Base-by-base conservation (phyloP, 169 alveolate genomes). In the Babesia sp. region DNA sequence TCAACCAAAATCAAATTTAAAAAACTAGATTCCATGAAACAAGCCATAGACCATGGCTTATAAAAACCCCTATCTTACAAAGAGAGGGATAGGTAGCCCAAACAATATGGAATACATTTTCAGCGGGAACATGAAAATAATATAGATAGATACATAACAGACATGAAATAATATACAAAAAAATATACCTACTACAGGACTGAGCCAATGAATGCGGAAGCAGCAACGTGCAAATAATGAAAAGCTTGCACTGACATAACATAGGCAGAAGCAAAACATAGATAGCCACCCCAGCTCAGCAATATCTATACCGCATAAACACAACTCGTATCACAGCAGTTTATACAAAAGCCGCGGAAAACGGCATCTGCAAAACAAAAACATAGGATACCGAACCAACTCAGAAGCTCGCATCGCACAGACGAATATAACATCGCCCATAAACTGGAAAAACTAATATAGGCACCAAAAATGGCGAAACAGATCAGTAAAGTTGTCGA, bases 141-240 rank as follows among this genome's bases (percentile, higher is more conserved):
- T n/a, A 39, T 14, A 39, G 46, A 14, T 14, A 8, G 46, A 39
- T 39, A 48, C 56, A 20, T 14, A 12, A 48, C 28, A 48, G 12
- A 20, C 33, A 12, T 48, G 28, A 48, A 18, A 12, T 48, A 48
- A 8, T 18, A 18, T 14, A 33, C 12, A 57, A 24, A 22, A 57
- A 53, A 57, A 57, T 57, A 20, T 57, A 57, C 67, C 67, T 57
- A 5, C 67, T 20, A 57, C 50, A 57, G 16, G 67, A 16, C 51
- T 34, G 36, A 24, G 1, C 33, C 24, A n/a, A 57, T 22, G n/a
- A 22, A 57, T 22, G 67, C 46, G 50, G 50, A 16, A 8, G 50
- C 22, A 2, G 1, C n/a, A 24, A 33, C 22, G 50, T 1, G 67
- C 44, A 31, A 14, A 22, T 57, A 24, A 33, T 18, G 36, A 33